These are phyloP conservation scores for Cylindrotheca fusiformis DNA, from an alignment of 108 stramenopile species.

Conservation along the genomic window DNA sequence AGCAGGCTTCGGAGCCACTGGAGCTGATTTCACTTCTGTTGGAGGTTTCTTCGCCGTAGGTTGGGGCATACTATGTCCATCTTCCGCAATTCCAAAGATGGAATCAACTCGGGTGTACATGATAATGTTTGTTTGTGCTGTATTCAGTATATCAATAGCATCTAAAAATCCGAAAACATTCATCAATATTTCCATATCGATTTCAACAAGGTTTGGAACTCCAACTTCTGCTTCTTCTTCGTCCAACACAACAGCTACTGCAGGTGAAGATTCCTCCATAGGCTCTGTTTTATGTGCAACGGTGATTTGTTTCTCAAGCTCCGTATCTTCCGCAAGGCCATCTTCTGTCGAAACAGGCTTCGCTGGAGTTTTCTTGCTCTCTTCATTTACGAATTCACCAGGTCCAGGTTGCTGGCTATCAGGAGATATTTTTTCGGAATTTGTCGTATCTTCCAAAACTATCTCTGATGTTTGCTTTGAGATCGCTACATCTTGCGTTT, in stretches of 20 bases:
- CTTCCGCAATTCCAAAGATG: slow-evolving; percentile 69
- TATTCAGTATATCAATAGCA: slow-evolving; percentile 73
- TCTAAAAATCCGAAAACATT: slow-evolving; percentile 67
- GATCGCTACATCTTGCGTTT: neutral
- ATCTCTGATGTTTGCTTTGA: neutral
- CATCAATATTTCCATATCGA: slow-evolving; percentile 63
- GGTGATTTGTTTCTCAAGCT: neutral
- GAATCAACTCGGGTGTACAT: slow-evolving; percentile 72
- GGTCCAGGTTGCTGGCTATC: neutral
- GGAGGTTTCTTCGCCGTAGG: slow-evolving; percentile 17
- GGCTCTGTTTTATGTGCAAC: neutral
- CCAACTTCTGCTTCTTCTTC: slow-evolving; percentile 36
- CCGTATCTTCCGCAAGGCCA: neutral
- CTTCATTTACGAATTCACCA: neutral
- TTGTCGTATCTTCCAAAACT: neutral
- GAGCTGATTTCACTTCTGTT: slow-evolving; percentile 1
- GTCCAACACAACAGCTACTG: slow-evolving; percentile 12
- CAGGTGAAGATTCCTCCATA: slow-evolving; percentile 1
- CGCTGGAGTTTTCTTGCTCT: neutral
- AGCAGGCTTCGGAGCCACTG: slow-evolving; percentile 18
- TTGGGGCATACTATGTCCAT: slow-evolving; percentile 22
- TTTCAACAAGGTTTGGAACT: slow-evolving; percentile 19
- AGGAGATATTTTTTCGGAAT: slow-evolving; percentile 3
- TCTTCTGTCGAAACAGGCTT: neutral
- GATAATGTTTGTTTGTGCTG: slow-evolving; percentile 66